Conservation (phyloP, 2,329 filamentous ascomycete species). For the Coleophoma cylindrospora region DNA sequence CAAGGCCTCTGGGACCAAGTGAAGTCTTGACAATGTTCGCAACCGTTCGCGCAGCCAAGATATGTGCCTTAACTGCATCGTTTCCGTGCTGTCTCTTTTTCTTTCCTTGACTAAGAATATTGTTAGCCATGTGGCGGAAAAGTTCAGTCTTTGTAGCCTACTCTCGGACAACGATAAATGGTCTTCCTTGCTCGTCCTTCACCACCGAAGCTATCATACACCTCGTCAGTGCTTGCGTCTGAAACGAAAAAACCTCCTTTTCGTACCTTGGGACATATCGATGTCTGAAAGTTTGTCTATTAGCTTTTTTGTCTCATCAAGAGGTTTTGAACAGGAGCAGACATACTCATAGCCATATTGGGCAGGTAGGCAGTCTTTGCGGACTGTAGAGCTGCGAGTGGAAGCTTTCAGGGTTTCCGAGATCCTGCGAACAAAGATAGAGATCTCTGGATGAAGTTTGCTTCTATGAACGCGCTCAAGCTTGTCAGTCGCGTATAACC, state of each 20-base stretch:
- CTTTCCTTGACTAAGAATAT: slow-evolving; percentile 71
- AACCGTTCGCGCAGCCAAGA: slow-evolving; percentile 91
- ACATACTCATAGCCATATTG: slow-evolving; percentile 59
- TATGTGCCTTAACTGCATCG: slow-evolving; percentile 97
- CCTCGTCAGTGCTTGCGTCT: slow-evolving; percentile 15
- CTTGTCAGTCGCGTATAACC: background rate
- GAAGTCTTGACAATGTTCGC: slow-evolving; percentile 97
- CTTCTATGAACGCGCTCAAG: background rate
- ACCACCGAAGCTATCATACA: slow-evolving; percentile 58
- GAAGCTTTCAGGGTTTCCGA: background rate
- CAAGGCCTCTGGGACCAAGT: slow-evolving; percentile 87
- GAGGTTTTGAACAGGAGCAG: slow-evolving; percentile 6
- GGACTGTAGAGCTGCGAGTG: slow-evolving; percentile 6
- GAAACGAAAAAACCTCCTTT: background rate
- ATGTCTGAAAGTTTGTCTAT: slow-evolving; percentile 51
- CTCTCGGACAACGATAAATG: slow-evolving; percentile 98
- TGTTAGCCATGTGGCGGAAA: slow-evolving; percentile 5
- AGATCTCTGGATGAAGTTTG: background rate
- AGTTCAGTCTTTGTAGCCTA: slow-evolving; percentile 41
- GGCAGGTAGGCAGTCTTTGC: slow-evolving; percentile 9
- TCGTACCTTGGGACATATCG: slow-evolving; percentile 76
- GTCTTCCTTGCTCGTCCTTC: slow-evolving; percentile 95
- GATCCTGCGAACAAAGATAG: background rate
- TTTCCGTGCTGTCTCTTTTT: slow-evolving; percentile 97
- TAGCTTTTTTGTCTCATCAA: slow-evolving; percentile 19